Conservation (phyloP, 1,284 basidiomycete genomes). For the Heliocybe sulcata region DNA sequence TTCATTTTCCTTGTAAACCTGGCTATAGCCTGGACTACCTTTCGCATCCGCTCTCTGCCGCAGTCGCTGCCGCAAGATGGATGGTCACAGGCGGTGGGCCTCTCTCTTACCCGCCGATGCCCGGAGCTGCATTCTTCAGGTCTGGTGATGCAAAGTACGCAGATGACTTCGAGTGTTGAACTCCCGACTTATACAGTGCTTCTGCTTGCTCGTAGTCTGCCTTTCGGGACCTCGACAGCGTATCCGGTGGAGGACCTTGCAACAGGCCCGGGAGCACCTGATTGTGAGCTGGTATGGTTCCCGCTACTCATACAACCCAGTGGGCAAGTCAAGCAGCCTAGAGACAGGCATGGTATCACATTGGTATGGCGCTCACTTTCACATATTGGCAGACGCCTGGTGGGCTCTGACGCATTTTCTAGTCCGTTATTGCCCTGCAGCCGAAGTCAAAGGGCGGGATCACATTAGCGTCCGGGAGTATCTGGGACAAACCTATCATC, state of each 20-base stretch:
- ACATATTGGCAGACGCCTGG: neutral
- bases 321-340: neutral
- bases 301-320: neutral
- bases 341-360: neutral
- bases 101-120: slow-evolving; percentile 13
- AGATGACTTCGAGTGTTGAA: neutral
- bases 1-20: slow-evolving; percentile 20
- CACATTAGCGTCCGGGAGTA: slow-evolving; percentile 23
- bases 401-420: neutral
- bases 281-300: neutral
- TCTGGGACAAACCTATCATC: slow-evolving; percentile 31
- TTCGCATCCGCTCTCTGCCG: slow-evolving; percentile 16
- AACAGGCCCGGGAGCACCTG: neutral
- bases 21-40: slow-evolving; percentile 25
- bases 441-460: slow-evolving; percentile 26
- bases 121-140: slow-evolving; percentile 22
- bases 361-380: neutral
- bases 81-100: slow-evolving; percentile 23
- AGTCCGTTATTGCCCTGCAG: slow-evolving; percentile 1
- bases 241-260: slow-evolving; percentile 12
- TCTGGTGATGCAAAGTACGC: slow-evolving; percentile 21
- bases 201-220: slow-evolving; percentile 8
- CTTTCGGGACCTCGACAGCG: slow-evolving; percentile 7
- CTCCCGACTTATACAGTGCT: neutral
- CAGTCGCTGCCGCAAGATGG: slow-evolving; percentile 24